phyloP scores from a whole-genome alignment of 345 rosid species.

The Syzygium aqueum region DNA sequence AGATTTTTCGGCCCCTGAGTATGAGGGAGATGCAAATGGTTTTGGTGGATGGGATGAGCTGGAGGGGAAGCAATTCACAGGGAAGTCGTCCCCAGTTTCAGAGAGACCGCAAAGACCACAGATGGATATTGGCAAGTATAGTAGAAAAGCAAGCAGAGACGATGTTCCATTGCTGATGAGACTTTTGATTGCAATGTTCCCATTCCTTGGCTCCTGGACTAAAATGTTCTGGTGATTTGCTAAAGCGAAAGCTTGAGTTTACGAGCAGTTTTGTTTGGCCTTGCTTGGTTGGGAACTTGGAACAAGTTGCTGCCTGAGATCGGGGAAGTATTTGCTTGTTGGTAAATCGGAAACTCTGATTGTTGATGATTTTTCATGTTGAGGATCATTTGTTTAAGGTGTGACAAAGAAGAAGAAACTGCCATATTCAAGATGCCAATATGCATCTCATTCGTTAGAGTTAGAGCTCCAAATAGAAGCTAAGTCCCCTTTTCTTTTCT shows the following conservation, averaged over 20 bases:
- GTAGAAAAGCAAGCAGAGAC: constrained; percentile 12
- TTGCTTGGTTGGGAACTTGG: not conserved
- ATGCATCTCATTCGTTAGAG: not conserved
- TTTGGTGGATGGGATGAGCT: constrained; percentile 68
- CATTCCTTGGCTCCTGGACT: constrained; percentile 44
- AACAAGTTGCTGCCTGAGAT: not conserved
- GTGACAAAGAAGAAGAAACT: not conserved
- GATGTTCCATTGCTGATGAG: constrained; percentile 38
- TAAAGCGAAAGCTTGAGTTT: not conserved
- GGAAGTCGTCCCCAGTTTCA: not conserved
- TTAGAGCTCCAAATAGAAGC: not conserved
- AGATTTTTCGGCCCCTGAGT: constrained; percentile 6
- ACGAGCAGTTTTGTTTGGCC: not conserved
- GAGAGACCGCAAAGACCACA: constrained; percentile 1
- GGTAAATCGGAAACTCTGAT: not conserved
- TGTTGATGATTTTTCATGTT: not conserved
- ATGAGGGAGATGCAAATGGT: not conserved
- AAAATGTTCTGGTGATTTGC: constrained; percentile 28
- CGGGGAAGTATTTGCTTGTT: not conserved
- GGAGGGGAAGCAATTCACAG: constrained; percentile 9
- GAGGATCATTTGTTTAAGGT: not conserved
- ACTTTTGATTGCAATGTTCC: constrained; percentile 48
- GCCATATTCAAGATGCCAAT: not conserved
- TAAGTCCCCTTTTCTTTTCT: not conserved
- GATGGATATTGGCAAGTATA: constrained; percentile 12